These are phyloP conservation scores for Populus simonii DNA, from an alignment of 345 rosid species.

Conservation along the genomic window DNA sequence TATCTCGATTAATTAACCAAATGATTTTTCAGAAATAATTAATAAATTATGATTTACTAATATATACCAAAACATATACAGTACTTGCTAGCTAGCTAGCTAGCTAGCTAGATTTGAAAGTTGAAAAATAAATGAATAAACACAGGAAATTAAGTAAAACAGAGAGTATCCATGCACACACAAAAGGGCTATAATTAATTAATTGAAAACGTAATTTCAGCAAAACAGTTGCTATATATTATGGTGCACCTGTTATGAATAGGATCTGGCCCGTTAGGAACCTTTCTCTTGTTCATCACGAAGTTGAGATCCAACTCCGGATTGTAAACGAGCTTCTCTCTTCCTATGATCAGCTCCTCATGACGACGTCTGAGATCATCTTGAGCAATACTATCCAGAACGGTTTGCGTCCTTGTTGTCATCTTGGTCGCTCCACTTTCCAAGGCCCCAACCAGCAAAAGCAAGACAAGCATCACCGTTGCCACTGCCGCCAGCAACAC, in stretches of 20 bases:
- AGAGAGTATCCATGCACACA: not conserved
- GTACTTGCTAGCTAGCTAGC: not conserved
- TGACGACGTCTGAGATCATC: conserved; percentile 5
- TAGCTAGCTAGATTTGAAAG: not conserved
- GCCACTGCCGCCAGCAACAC: conserved; percentile 21
- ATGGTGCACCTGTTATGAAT: conserved; percentile 77
- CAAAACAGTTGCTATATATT: not conserved
- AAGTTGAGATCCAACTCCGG: conserved; percentile 46
- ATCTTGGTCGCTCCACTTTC: conserved; percentile 22
- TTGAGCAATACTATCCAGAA: not conserved
- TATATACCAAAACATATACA: not conserved
- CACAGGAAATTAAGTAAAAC: not conserved
- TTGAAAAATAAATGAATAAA: not conserved
- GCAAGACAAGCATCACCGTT: conserved; percentile 30
- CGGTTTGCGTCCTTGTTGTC: conserved; percentile 4
- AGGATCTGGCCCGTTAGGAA: conserved; percentile 96
- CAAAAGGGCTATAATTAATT: not conserved
- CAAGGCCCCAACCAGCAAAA: conserved; percentile 31
- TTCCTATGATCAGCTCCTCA: conserved; percentile 3
- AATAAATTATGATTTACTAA: not conserved
- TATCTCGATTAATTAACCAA: no score
- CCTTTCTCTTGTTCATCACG: conserved; percentile 70
- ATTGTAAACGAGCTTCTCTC: conserved; percentile 26
- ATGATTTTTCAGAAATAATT: no score
- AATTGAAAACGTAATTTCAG: no score